Base-by-base conservation (phyloP, 257 asterid genomes). In the Ophiorrhiza pumila region DNA sequence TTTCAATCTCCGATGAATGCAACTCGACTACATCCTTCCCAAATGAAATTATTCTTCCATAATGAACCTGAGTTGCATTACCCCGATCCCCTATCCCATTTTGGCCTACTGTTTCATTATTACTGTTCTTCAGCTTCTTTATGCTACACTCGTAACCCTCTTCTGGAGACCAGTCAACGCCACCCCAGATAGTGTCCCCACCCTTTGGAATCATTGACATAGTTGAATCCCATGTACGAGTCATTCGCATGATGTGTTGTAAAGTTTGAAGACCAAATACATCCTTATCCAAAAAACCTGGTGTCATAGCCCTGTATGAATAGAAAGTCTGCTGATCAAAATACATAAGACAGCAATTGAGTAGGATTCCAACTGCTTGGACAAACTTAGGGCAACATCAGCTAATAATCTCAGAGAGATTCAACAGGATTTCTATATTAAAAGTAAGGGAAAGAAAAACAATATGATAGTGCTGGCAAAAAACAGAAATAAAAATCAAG, bases 161-260 rank as follows among this genome's bases (percentile, higher is more conserved):
- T 78, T 90, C 97, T 29, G 97, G 97, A 60, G 97, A 90, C 91
- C 95, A 88, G 77, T 90, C 93, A 72, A 87, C 79, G 65, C 84
- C 93, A 74, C 97, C 97, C 97, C 97, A 90, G 68, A 90, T 87
- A 50, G 93, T 83, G 63, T 90, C 90, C 66, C 97, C 97, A 37
- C 97, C 97, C 76, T 87, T 91, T 60, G 86, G 93, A 76, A 91
- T 79, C 87, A 91, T 82, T 55, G 97, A 91, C 96, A 91, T 88
- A 41, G 88, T 81, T 71, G 97, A 88, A 80, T 91, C 97, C 97
- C 96, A 91, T 53, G 97, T 83, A 70, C 96, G 93, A 68, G 90
- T 87, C 97, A 88, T 88, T 61, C 85, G 77, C 91, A 91, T 83
- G 72, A 85, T 81, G 77, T 88, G 95, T 75, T 85, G 87, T 69